Evolutionary conservation across 352 stramenopile genomes (phyloP).

Genomic region (Phytophthora meadii): DNA sequence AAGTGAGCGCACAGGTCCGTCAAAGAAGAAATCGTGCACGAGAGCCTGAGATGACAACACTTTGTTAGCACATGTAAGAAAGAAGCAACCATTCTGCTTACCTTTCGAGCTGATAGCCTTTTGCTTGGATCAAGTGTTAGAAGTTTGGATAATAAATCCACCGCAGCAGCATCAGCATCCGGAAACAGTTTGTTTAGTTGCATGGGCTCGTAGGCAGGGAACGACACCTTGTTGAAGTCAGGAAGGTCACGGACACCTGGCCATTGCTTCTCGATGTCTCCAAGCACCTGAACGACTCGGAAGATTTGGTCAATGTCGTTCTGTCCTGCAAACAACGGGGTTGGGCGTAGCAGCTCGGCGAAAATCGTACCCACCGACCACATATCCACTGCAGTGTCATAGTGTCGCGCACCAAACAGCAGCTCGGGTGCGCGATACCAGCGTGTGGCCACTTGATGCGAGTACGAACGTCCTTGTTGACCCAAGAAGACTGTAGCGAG

Average conservation of each 20-base stretch:
- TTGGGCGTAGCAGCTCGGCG: conserved; percentile 65
- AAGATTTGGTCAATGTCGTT: conserved; percentile 88
- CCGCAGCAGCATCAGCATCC: conserved; percentile 42
- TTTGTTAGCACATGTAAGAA: neutral
- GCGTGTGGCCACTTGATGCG: conserved; percentile 79
- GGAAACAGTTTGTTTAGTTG: conserved; percentile 53
- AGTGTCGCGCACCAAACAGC: conserved; percentile 73
- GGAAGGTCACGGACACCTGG: conserved; percentile 56
- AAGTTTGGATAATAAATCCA: conserved; percentile 61
- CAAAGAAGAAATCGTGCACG: conserved; percentile 57
- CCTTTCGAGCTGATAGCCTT: conserved; percentile 50
- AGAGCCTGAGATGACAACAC: conserved; percentile 31
- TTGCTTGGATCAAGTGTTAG: conserved; percentile 35
- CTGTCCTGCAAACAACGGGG: conserved; percentile 78
- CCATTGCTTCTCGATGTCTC: conserved; percentile 62
- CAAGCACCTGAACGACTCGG: conserved; percentile 72
- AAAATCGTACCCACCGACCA: conserved; percentile 76
- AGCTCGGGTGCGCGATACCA: conserved; percentile 87
- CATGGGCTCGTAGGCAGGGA: conserved; percentile 61
- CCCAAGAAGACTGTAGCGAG: conserved; percentile 71
- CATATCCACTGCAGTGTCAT: conserved; percentile 74
- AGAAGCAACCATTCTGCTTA: conserved; percentile 1
- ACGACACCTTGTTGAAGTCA: conserved; percentile 77
- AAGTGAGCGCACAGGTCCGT: conserved; percentile 26
- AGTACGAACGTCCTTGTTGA: conserved; percentile 46